Base-by-base conservation (phyloP, 192 early-diverging fungal species). In the Phycomyces blakesleeanus region DNA sequence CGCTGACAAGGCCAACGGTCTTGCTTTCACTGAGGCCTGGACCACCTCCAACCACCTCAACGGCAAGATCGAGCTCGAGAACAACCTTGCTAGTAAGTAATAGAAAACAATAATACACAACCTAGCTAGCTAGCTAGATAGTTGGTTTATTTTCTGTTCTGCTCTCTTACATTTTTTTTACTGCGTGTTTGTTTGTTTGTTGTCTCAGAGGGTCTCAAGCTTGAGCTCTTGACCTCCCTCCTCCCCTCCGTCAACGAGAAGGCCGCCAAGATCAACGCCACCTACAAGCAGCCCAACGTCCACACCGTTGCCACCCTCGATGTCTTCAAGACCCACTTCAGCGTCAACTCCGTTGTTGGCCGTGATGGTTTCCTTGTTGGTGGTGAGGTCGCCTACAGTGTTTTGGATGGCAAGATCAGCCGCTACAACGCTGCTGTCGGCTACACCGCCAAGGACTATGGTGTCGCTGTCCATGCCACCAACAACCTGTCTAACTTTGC, bases 1-100 rank as follows among this genome's bases (percentile, higher is more conserved):
- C 79, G 68, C 84, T 52, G 93, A 98, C 87, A 93, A 91, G 85
- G 77, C 87, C 68, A 91, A 89, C 66, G 97, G 97, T 67, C 81
- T 97, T 21, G 90, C 93, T 64, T 88, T 98, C 78, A 97, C 96
- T 69, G 93, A 97, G 81, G 84, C 91, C 57, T 99, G 97, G 97
- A 95, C 89, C 78, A 94, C 95, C 58, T 80, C 78, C 78, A 98
- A 98, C 83, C 81, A 93, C 56, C 78, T 99, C 51, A 90, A 87
- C 61, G 91, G 88, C 62, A 87, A 95, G 80, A 81, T 98, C 62
- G 97, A 98, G 80, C 80, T 97, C 26, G 85, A 89, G 67, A 93
- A 98, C 86, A 88, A 89, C 77, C 78, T 98, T 42, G 94, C 96
- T 71, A 85, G 70, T 72, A 72, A 72, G 69, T 47, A 14, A 12